These are phyloP conservation scores for Dictyostelium citrinum DNA, from an alignment of 78 protist genomes.

Conservation along the genomic window DNA sequence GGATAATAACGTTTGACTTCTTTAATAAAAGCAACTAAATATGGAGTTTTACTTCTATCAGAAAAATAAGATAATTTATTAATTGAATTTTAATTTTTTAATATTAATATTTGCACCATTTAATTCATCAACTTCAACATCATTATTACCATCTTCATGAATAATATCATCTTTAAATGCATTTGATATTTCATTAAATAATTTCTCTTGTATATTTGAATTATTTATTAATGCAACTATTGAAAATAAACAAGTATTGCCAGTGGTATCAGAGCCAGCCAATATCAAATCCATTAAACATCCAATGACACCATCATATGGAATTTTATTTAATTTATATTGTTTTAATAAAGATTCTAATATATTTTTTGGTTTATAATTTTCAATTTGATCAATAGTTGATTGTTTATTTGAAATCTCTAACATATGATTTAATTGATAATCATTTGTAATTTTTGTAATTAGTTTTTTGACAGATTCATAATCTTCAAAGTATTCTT, in stretches of 20 bases:
- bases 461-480: background rate
- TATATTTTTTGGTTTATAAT: constrained; percentile 16
- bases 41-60: background rate
- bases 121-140: background rate
- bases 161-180: background rate
- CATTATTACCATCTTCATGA: background rate
- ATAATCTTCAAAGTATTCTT: background rate
- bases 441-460: background rate
- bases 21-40: background rate
- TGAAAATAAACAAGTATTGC: background rate
- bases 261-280: constrained; percentile 8
- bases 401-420: background rate
- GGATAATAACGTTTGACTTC: constrained; percentile 24
- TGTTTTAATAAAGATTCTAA: background rate
- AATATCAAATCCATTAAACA: constrained; percentile 3
- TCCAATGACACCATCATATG: background rate
- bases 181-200: background rate
- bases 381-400: background rate
- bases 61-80: background rate
- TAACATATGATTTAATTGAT: background rate
- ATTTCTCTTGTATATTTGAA: constrained; percentile 3
- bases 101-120: background rate
- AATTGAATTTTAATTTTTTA: background rate
- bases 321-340: background rate
- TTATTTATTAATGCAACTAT: background rate